Evolutionary conservation across 1,284 basidiomycete genomes (phyloP).

Genomic region (Irpex lacteus): DNA sequence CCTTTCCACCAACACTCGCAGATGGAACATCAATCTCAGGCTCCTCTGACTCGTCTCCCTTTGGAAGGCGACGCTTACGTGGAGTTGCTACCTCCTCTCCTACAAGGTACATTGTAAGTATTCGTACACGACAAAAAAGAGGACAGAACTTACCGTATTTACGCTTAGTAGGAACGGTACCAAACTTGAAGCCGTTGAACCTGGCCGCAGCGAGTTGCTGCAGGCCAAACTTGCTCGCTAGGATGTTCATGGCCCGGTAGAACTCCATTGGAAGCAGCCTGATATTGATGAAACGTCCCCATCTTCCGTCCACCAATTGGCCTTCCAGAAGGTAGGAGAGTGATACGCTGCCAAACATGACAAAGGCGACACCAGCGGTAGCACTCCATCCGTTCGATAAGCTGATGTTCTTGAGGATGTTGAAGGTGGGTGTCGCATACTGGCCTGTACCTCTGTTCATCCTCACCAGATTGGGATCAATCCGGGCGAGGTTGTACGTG

Average conservation of each 20-base stretch:
- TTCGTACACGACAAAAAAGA: too few species aligned
- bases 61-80: not conserved
- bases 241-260: not conserved
- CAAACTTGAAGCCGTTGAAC: not conserved
- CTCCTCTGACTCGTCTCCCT: not conserved
- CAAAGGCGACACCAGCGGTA: not conserved
- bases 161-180: not conserved
- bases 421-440: not conserved
- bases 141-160: not conserved
- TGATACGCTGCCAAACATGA: not conserved
- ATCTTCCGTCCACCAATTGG: too few species aligned
- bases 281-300: too few species aligned
- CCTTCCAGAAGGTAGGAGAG: not conserved
- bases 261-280: not conserved
- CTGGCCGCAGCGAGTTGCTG: too few species aligned
- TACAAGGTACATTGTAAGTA: too few species aligned
- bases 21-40: not conserved
- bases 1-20: not conserved
- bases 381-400: not conserved
- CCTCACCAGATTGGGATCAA: not conserved
- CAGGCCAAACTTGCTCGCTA: not conserved
- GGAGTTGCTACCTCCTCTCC: not conserved
- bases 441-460: not conserved
- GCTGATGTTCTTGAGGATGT: too few species aligned
- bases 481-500: not conserved